phyloP scores from a whole-genome alignment of 176 grass and related monocot genomes.

The Hordeum marinum region DNA sequence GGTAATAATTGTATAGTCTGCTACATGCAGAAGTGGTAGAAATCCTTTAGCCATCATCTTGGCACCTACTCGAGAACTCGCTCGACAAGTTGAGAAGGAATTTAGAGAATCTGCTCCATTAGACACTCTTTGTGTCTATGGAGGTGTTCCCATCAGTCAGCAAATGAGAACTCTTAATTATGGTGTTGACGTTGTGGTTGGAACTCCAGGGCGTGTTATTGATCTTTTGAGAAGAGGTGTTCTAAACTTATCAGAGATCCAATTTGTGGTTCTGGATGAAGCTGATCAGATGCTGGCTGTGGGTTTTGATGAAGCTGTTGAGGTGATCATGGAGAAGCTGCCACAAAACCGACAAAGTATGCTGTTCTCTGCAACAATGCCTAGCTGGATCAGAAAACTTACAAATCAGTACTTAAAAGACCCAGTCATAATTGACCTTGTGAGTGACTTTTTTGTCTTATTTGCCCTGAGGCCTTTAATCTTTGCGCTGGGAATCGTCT shows the following conservation, averaged over 20 bases:
- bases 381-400: conserved; percentile 67
- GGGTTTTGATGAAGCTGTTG: conserved; percentile 81
- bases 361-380: conserved; percentile 88
- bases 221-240: conserved; percentile 70
- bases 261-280: conserved; percentile 81
- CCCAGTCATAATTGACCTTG: conserved; percentile 64
- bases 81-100: conserved; percentile 96
- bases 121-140: conserved; percentile 89
- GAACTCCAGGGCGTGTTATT: conserved; percentile 79
- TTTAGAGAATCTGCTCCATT: conserved; percentile 80
- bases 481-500: neutral
- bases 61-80: conserved; percentile 95
- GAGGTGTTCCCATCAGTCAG: conserved; percentile 77
- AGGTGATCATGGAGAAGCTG: conserved; percentile 65
- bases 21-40: conserved; percentile 52
- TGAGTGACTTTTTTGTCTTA: conserved; percentile 26
- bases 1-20: conserved; percentile 37
- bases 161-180: conserved; percentile 90
- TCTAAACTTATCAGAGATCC: conserved; percentile 70
- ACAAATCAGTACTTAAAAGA: conserved; percentile 58
- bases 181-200: conserved; percentile 88
- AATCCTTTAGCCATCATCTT: conserved; percentile 84
- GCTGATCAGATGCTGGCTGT: conserved; percentile 81
- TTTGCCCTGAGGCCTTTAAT: neutral
- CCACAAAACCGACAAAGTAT: conserved; percentile 66